Base-by-base conservation (phyloP, 108 stramenopile species). In the Nitzschia putrida region DNA sequence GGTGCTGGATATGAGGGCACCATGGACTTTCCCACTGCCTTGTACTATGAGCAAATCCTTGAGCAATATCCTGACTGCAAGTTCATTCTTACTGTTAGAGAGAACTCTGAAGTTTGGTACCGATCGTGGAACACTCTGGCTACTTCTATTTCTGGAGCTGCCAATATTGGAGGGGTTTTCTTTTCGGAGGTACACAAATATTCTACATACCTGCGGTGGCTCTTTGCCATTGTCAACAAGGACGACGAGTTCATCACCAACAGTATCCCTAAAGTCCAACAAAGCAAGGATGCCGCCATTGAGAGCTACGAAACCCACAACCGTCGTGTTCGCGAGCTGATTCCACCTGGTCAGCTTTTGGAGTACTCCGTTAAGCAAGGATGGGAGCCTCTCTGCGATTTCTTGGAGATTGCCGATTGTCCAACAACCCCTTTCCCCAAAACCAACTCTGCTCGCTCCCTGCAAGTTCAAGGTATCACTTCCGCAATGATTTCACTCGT, bases 321-420 rank as follows among this genome's bases (percentile, higher is more conserved):
- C 76, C 64, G 66, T 21, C 64, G 51, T 53, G 80, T 91, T 4
- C 74, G 86, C 0, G 64, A 75, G 41, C 54, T 78, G 40, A 86
- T 91, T 47, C 90, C 90, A 21, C 24, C 81, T 10, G 67, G 82
- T 57, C 81, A 73, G 38, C 66, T 91, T 14, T 61, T 91, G 57
- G 88, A 91, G 61, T 91, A 87, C 61, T 80, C 84, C 56, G 87
- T 91, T 21, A 80, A 81, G 55, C 63, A 87, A 38, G 90, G 87
- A 43, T 91, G 88, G 87, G 78, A 85, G 40, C 90, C 90, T n/a
- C 63, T 91, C 2, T 91, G 90, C 50, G 29, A 75, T 20, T 91
- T 91, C 69, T 66, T 91, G 58, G 80, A 91, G 26, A 80, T 91
- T 45, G 42, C 42, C 4, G 52, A 74, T 14, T 91, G 90, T 74